Base-by-base conservation (phyloP, 179 eudicot species). In the Carnegiea gigantea region DNA sequence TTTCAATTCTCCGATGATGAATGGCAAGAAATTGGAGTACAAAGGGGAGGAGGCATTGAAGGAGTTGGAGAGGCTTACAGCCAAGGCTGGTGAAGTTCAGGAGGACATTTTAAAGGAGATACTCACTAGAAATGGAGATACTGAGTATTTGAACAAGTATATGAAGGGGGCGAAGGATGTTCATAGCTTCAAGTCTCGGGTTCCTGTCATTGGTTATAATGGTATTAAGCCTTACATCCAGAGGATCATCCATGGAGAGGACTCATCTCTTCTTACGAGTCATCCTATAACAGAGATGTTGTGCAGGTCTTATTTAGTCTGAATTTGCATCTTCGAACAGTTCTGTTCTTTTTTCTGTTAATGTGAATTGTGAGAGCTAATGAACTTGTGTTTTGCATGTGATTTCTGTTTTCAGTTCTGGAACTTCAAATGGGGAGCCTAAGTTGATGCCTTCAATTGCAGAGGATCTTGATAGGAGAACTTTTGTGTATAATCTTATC, bases 371-470 rank as follows among this genome's bases (percentile, higher is more conserved):
- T 28, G 8, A 6, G 51, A 38, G 40, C 40, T 80, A 18, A 8
- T 71, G 24, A 10, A 46, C 18, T 40, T 75, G 20, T 76, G 21
- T 60, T 72, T 13, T 48, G 72, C 28, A 9, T 81, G 2, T 70
- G 17, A 40, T 40, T 51, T 51, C 17, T 51, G 57, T 51, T 73
- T 79, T 85, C 89, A 93, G 98, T 81, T 93, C 98, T 5, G 98
- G 98, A 28, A 93, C 98, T 17, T 93, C 98, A 2, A 89, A 87
- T 60, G 96, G 96, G 77, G 90, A 91, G 83, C 98, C 93, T 0
- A 93, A 91, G 88, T 65, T 93, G 88, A 87, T 92, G 90, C 98
- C 98, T 17, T 82, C 98, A 9, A 93, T 90, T 79, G 94, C 90
- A 1, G 98, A 93, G 79, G 98, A 93, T 83, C 90, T 93, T 78